Evolutionary conservation across 768 basidiomycete genomes (phyloP).

Genomic region (Macrolepiota albuminosa): DNA sequence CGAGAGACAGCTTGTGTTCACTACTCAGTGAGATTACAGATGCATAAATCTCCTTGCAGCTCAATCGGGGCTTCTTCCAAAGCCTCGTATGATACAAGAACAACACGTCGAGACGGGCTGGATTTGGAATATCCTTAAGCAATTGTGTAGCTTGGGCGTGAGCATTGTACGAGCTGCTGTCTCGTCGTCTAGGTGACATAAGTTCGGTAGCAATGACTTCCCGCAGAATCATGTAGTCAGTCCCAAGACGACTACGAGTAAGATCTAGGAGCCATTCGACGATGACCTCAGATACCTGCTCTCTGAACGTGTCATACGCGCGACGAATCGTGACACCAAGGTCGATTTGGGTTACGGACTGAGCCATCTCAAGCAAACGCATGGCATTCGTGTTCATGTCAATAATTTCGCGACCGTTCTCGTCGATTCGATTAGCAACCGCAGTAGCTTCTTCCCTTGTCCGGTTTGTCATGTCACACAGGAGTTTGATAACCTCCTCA

Average conservation of each 20-base stretch:
- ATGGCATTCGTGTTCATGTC: conserved; percentile 58
- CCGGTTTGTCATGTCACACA: conserved; percentile 52
- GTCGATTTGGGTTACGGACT: conserved; percentile 81
- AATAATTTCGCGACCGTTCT: conserved; percentile 77
- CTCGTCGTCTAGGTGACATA: conserved; percentile 54
- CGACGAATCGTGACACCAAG: conserved; percentile 86
- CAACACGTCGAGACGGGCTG: conserved; percentile 67
- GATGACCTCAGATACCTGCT: conserved; percentile 77
- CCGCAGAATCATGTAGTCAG: conserved; percentile 62
- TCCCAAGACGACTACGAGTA: conserved; percentile 63
- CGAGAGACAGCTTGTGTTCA: conserved; percentile 71
- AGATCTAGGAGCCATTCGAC: conserved; percentile 85
- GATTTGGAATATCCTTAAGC: conserved; percentile 41
- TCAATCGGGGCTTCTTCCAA: conserved; percentile 81
- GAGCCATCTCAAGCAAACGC: conserved; percentile 71
- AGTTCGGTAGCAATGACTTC: conserved; percentile 72
- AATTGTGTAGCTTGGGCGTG: conserved; percentile 31
- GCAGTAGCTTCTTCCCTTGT: conserved; percentile 53
- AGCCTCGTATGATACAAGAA: conserved; percentile 79
- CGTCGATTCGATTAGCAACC: conserved; percentile 62
- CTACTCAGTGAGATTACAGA: conserved; percentile 67
- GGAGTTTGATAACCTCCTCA: conserved; percentile 76
- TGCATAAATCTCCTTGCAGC: conserved; percentile 79
- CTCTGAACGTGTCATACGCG: conserved; percentile 84
- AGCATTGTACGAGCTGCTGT: conserved; percentile 39